phyloP scores from a whole-genome alignment of 2,329 filamentous ascomycete genomes.

The Fusarium coffeatum region DNA sequence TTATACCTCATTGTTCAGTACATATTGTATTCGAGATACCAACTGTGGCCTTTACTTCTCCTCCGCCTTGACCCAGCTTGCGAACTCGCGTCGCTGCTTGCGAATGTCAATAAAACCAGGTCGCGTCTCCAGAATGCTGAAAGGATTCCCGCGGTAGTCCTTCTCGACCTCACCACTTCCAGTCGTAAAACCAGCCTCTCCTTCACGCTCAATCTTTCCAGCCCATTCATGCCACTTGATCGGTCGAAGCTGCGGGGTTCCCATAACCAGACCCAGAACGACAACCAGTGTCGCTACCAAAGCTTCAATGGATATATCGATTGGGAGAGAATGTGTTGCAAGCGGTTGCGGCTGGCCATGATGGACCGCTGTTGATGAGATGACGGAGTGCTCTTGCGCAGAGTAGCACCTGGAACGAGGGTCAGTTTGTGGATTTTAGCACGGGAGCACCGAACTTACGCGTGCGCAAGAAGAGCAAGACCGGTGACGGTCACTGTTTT shows the following conservation, averaged over 20 bases:
- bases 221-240: slow-evolving; percentile 87
- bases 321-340: slow-evolving; percentile 69
- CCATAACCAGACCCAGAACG: slow-evolving; percentile 83
- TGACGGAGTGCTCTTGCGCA: slow-evolving; percentile 87
- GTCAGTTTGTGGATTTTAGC: slow-evolving; percentile 27
- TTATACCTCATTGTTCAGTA: not conserved
- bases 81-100: slow-evolving; percentile 81
- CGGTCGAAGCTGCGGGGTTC: slow-evolving; percentile 81
- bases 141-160: slow-evolving; percentile 81
- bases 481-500: slow-evolving; percentile 78
- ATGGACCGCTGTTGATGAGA: slow-evolving; percentile 68
- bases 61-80: slow-evolving; percentile 71
- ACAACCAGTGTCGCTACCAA: slow-evolving; percentile 82
- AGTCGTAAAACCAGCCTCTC: slow-evolving; percentile 67
- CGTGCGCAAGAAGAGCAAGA: slow-evolving; percentile 82
- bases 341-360: slow-evolving; percentile 57
- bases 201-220: slow-evolving; percentile 84
- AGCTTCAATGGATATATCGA: slow-evolving; percentile 90
- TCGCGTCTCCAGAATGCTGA: slow-evolving; percentile 80
- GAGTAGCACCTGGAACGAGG: slow-evolving; percentile 82
- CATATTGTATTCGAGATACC: not conserved
- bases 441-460: slow-evolving; percentile 68
- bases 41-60: slow-evolving; percentile 29
- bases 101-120: slow-evolving; percentile 90
- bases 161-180: slow-evolving; percentile 74